Conservation (phyloP, 2,329 filamentous ascomycete genomes). For the Pestalotiopsis sp. region DNA sequence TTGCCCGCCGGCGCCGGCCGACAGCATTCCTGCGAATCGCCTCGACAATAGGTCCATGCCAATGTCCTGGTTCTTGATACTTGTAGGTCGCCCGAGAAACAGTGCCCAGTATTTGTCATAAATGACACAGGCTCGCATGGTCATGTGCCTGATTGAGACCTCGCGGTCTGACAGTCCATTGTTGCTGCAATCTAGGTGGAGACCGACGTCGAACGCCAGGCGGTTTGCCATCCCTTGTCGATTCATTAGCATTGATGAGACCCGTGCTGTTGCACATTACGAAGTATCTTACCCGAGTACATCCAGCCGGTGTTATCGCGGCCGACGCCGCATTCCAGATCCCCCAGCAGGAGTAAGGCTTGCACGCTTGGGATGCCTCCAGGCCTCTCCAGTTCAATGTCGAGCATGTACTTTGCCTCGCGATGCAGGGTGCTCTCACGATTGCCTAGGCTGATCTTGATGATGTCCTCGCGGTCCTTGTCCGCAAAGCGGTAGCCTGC, state of each 20-base stretch:
- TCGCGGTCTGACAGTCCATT: slow-evolving; percentile 48
- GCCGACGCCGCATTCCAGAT: slow-evolving; percentile 56
- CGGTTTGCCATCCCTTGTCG: slow-evolving; percentile 42
- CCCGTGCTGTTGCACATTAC: slow-evolving; percentile 8
- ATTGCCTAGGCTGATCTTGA: slow-evolving; percentile 45
- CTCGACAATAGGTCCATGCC: slow-evolving; percentile 49
- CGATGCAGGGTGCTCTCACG: slow-evolving; percentile 55
- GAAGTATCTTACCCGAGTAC: slow-evolving; percentile 46
- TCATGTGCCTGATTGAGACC: slow-evolving; percentile 50
- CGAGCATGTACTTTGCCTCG: slow-evolving; percentile 57
- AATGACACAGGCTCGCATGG: slow-evolving; percentile 53
- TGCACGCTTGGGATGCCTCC: slow-evolving; percentile 56
- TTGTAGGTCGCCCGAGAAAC: slow-evolving; percentile 55
- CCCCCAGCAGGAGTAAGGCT: slow-evolving; percentile 52
- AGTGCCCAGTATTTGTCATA: slow-evolving; percentile 59
- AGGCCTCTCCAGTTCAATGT: slow-evolving; percentile 53
- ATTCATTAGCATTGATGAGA: slow-evolving; percentile 10
- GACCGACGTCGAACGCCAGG: slow-evolving; percentile 49
- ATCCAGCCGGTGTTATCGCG: slow-evolving; percentile 58
- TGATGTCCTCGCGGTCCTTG: slow-evolving; percentile 49
- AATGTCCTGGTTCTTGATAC: slow-evolving; percentile 55
- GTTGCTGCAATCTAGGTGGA: slow-evolving; percentile 47
- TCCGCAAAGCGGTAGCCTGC: slow-evolving; percentile 56
- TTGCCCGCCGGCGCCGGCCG: slow-evolving; percentile 26
- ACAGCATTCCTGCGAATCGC: slow-evolving; percentile 44